phyloP scores from a whole-genome alignment of 768 basidiomycete genomes.

The Pholiota molesta region DNA sequence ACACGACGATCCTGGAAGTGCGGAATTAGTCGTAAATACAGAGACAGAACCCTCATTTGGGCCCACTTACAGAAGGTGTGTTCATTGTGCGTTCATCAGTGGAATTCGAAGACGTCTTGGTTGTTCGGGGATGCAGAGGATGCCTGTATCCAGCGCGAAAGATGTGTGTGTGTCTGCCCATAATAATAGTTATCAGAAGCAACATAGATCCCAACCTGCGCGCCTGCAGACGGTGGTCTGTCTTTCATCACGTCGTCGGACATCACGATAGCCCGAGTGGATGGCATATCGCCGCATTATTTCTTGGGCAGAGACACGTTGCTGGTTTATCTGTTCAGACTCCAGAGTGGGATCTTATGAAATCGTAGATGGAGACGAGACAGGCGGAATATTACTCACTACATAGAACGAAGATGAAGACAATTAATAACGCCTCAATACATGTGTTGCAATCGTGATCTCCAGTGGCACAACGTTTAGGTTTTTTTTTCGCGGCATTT shows the following conservation, averaged over 20 bases:
- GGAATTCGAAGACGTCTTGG: not conserved
- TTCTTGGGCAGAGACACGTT: not conserved
- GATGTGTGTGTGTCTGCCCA: not conserved
- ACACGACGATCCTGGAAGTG: not conserved
- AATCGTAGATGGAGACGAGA: not conserved
- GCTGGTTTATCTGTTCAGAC: not conserved
- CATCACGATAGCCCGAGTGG: not conserved
- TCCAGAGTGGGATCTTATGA: not conserved
- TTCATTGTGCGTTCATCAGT: not conserved
- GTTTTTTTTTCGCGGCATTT: not conserved
- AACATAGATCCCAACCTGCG: not conserved
- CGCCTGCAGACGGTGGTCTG: not conserved
- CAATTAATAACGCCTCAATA: not conserved
- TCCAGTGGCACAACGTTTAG: not conserved
- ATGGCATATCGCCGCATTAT: not conserved
- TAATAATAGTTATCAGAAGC: constrained; percentile 1
- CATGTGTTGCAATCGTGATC: not conserved
- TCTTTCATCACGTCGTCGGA: not conserved
- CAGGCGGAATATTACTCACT: not conserved
- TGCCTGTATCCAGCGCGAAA: not conserved
- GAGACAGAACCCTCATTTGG: not conserved
- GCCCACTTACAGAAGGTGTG: not conserved
- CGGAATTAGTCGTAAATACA: not conserved
- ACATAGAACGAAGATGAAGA: not conserved
- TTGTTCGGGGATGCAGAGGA: not conserved